phyloP scores from a whole-genome alignment of 2,329 filamentous ascomycete species.

The Coniochaeta sp. region DNA sequence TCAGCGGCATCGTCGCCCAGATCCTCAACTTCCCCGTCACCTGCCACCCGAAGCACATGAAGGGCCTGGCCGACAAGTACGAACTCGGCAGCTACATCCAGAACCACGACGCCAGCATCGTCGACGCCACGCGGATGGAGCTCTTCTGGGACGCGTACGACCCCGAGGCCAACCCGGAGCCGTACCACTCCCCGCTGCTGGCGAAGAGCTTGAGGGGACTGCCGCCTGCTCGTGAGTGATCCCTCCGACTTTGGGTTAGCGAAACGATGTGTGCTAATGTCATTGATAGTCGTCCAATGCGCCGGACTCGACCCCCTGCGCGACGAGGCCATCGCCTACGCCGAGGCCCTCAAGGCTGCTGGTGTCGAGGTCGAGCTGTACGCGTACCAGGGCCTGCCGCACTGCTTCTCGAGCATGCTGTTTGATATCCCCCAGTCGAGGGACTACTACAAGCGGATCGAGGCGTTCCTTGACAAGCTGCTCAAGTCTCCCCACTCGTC shows the following conservation, averaged over 20 bases:
- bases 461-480: conserved; percentile 11
- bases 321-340: conserved; percentile 30
- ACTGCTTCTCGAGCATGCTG: conserved; percentile 22
- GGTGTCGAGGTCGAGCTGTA: conserved; percentile 24
- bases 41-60: conserved; percentile 28
- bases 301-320: conserved; percentile 27
- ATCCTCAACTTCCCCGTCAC: conserved; percentile 26
- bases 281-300: conserved; percentile 23
- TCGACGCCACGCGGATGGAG: conserved; percentile 22
- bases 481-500: background rate
- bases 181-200: conserved; percentile 24
- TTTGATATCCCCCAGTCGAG: conserved; percentile 9
- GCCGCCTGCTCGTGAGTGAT: conserved; percentile 24
- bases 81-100: conserved; percentile 27
- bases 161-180: conserved; percentile 18
- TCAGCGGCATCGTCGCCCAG: conserved; percentile 25
- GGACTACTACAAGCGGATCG: conserved; percentile 13
- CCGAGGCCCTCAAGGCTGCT: conserved; percentile 24
- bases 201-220: conserved; percentile 21
- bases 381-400: conserved; percentile 26
- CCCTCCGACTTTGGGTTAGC: conserved; percentile 4
- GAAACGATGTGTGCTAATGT: background rate
- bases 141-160: conserved; percentile 27
- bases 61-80: conserved; percentile 19
- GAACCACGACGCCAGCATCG: conserved; percentile 22